Base-by-base conservation (phyloP, 371 early-diverging fungal species). In the Rhizopus arrhizus region DNA sequence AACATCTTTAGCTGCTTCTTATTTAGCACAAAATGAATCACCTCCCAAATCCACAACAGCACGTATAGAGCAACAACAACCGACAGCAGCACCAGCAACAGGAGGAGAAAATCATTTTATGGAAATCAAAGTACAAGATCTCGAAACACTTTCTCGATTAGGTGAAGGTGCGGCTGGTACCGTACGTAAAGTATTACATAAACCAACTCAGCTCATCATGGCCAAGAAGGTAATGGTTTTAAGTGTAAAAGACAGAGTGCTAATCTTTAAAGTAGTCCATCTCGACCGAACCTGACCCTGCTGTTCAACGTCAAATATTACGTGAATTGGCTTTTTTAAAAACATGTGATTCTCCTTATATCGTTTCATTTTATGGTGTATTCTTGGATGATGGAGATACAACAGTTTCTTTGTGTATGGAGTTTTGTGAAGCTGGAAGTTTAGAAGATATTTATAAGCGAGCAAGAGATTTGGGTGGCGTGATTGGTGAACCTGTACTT, bases 91-190 rank as follows among this genome's bases (percentile, higher is more conserved):
- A 61, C 22, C 53, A 54, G 41, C 59, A 38, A 10, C 40, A 28
- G 45, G 15, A 45, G 16, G 51, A 10, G 45, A 42, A 11, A 53
- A 53, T 36, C 70, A 72, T 31, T 76, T 72, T 52, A 72, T 75
- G 72, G 79, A 82, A 53, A 61, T 85, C 12, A 77, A 67, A 47
- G 66, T 74, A n/a, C 82, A 80, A 51, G 89, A 92, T 60, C 69
- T 93, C 3, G 75, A 83, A 52, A 74, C 80, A 1, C 53, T 89
- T 45, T 67, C 76, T 9, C 87, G 89, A 55, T 82, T 99, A 45
- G 99, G 98, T 36, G 91, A 94, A 50, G 99, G 99, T 16, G 89
- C 93, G 47, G 96, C 95, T 38, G 99, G 98, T 16, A 93, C 95
- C 6, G 98, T 98, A 33, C 81, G 88, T 56, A 90, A 91, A 74